Percentiles rank a stretch among this genome's conserved stretches.
Evolutionary conservation across 768 basidiomycete species (phyloP).

Genomic region (Auricularia auricula-judae): DNA sequence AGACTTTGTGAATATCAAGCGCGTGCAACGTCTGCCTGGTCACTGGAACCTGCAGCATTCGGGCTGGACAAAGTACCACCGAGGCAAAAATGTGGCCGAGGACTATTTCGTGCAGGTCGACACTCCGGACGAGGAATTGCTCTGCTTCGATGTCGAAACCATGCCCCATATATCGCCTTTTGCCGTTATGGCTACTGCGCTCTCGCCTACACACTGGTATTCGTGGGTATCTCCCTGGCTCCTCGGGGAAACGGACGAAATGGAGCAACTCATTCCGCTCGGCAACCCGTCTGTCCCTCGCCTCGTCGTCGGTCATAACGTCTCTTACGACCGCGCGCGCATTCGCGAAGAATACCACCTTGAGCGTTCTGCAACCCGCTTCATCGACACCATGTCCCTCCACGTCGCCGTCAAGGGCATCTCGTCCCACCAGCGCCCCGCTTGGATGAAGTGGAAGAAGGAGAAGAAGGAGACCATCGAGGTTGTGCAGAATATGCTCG

Average conservation of each 20-base stretch:
- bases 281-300: conserved; percentile 43
- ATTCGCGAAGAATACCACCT: conserved; percentile 75
- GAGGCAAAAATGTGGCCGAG: conserved; percentile 54
- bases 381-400: conserved; percentile 88
- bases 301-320: conserved; percentile 86
- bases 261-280: conserved; percentile 62
- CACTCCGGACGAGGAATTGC: conserved; percentile 50
- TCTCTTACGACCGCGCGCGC: conserved; percentile 85
- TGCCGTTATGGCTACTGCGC: conserved; percentile 84
- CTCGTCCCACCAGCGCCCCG: conserved; percentile 86
- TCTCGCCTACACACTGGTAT: conserved; percentile 80
- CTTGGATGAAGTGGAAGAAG: conserved; percentile 83
- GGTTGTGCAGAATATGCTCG: conserved; percentile 43
- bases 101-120: conserved; percentile 64
- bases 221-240: conserved; percentile 95
- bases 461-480: conserved; percentile 50
- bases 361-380: conserved; percentile 57
- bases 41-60: conserved; percentile 43
- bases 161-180: conserved; percentile 74
- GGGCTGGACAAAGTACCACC: conserved; percentile 86
- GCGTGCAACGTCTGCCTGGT: conserved; percentile 35
- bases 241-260: conserved; percentile 43
- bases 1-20: conserved; percentile 47
- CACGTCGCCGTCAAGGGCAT: conserved; percentile 93
- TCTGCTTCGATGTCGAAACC: conserved; percentile 91